A percentile compares a stretch with the other conserved stretches of the same genome.
These are phyloP conservation scores for Aspergillus ruber DNA, from an alignment of 2,329 filamentous ascomycete genomes.

Conservation along the genomic window DNA sequence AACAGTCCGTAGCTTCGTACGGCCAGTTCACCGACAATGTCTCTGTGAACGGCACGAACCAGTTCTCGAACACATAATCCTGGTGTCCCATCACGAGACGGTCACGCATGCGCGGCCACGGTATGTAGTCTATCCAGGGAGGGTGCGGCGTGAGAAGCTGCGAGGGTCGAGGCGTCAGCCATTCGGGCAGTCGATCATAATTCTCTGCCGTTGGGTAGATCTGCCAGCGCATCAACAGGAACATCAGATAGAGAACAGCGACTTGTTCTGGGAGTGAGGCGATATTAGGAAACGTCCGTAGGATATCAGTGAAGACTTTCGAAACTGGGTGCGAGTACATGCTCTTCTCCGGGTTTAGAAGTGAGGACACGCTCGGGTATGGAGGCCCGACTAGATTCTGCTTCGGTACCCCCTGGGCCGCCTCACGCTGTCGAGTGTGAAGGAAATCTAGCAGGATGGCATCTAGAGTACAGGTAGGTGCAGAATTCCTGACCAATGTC, in stretches of 20 bases:
- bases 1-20: slow-evolving; percentile 65
- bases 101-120: slow-evolving; percentile 72
- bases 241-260: slow-evolving; percentile 79
- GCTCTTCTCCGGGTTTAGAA: slow-evolving; percentile 64
- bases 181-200: slow-evolving; percentile 69
- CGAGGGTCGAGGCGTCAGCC: slow-evolving; percentile 58
- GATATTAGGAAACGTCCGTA: slow-evolving; percentile 76
- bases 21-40: slow-evolving; percentile 78
- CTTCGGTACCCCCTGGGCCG: slow-evolving; percentile 58
- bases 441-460: slow-evolving; percentile 74
- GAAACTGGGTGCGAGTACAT: slow-evolving; percentile 68
- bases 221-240: slow-evolving; percentile 78
- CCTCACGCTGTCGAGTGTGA: slow-evolving; percentile 58
- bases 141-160: slow-evolving; percentile 67
- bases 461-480: slow-evolving; percentile 71
- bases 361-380: slow-evolving; percentile 72
- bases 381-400: slow-evolving; percentile 66
- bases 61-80: slow-evolving; percentile 66
- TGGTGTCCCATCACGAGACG: slow-evolving; percentile 50
- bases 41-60: slow-evolving; percentile 74
- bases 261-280: slow-evolving; percentile 73
- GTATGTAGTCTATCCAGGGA: slow-evolving; percentile 74
- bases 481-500: slow-evolving; percentile 52
- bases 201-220: slow-evolving; percentile 73
- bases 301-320: slow-evolving; percentile 77